Base-by-base conservation (phyloP, 2,329 filamentous ascomycete genomes). In the Ophiostoma triangulosporum region DNA sequence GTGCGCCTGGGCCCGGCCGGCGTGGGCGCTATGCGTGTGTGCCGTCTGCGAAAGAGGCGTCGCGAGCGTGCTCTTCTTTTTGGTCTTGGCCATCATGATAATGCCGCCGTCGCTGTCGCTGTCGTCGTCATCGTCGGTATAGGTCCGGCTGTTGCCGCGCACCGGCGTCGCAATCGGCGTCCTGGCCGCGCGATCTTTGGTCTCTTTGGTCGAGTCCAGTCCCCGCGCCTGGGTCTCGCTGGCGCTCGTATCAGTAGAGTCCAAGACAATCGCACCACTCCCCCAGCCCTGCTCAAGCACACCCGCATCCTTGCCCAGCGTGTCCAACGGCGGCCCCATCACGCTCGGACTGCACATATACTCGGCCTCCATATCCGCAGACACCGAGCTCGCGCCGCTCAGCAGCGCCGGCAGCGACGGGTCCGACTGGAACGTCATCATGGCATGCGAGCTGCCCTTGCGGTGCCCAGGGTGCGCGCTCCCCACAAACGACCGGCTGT, bases 321-420 rank as follows among this genome's bases (percentile, higher is more conserved):
- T 33, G 15, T 6, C 43, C 11, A 46, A 26, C 15, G 29, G 17
- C 17, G 27, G 17, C 6, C 32, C 48, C 6, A 35, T 31, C 3
- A 26, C 48, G 14, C 22, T 31, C 17, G 75, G 76, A 22, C 66
- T 69, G 52, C 73, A 66, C 3, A 81, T 67, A 36, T 81, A 77
- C 49, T 83, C 80, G 1, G 74, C 77, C 57, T 84, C 80, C 22
- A 75, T 68, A 59, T 83, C 80, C 1, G 76, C 78, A 14, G 78
- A 83, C 9, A 83, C 73, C 2, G 80, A 84, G 61, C 79, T 82
- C 8, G 79, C 77, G 11, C 80, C 77, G 54, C 80, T 83, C 11
- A 83, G 69, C 7, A 83, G 67, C 6, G 80, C 79, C 11, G 80
- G 80, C 3, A 84, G 65, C 5, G 80, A 84, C 0, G 79, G 80